Evolutionary conservation across 2,329 filamentous ascomycete genomes (phyloP).

Genomic region (Phaeomoniella chlamydospora): DNA sequence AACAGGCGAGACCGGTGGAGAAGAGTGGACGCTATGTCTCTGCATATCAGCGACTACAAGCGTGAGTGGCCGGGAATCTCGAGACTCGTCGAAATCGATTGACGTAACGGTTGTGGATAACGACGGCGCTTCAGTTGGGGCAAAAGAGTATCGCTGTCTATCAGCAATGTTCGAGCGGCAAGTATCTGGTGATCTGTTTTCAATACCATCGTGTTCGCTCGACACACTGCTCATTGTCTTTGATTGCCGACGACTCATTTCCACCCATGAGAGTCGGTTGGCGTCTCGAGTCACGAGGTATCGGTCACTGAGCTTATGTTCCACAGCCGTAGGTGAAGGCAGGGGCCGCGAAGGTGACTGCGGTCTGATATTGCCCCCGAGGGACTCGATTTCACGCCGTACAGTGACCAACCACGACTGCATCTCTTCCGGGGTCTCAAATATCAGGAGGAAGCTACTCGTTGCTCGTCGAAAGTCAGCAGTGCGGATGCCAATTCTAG

Average conservation of each 20-base stretch:
- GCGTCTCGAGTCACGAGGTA: neutral
- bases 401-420: constrained; percentile 28
- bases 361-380: constrained; percentile 28
- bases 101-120: constrained; percentile 9
- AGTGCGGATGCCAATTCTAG: constrained; percentile 23
- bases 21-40: neutral
- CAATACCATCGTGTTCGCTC: neutral
- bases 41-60: neutral
- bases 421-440: constrained; percentile 27
- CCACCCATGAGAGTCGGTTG: neutral
- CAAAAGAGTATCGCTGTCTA: neutral
- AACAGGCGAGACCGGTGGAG: neutral
- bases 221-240: neutral
- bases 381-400: constrained; percentile 28
- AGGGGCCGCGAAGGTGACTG: constrained; percentile 1
- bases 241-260: neutral
- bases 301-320: neutral
- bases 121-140: constrained; percentile 10
- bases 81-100: constrained; percentile 11
- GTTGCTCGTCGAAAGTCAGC: constrained; percentile 18
- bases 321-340: neutral
- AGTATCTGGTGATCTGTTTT: neutral
- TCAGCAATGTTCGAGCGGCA: neutral
- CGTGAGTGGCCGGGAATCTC: constrained; percentile 10
- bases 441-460: constrained; percentile 26